Evolutionary conservation across 2,329 filamentous ascomycete species (phyloP), one percentile per base, ranked within the genome.

Genomic region (Macrophomina tecta): DNA sequence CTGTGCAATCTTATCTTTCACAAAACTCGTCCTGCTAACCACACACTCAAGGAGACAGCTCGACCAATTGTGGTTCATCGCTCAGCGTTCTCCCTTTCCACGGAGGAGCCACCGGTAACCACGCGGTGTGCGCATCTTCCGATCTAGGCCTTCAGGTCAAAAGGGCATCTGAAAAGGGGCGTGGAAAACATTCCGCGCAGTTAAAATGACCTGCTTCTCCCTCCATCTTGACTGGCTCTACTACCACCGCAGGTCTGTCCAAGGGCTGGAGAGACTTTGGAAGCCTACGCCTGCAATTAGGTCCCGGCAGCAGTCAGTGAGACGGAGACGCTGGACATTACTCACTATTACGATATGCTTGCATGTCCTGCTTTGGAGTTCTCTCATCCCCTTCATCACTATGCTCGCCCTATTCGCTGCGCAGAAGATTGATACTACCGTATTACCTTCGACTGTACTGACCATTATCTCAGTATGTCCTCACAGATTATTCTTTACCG

Each of bases 301-400:
- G 12, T n/a, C 36, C 34, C 48, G 42, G 16, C 45, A 45, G 28
- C 45, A 45, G 46, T 42, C 64, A 23, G 28, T 55, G 11, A 45
- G 30, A 42, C 75, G 75, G 7, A 73, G 76, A 18, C 72, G 75
- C 65, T 40, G 73, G 30, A 78, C 76, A 14, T 66, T 79, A 1
- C 69, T 78, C 40, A 71, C 72, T n/a, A 74, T 79, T 36, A 76
- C 75, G 3, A 63, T 73, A 30, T 73, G 75, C 38, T 70, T 80
- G 6, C 76, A 79, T 62, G 68, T 74, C 18, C 67, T 79, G 32
- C 70, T 79, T 16, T 78, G 75, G 75, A 74, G 71, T 65, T 76
- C 78, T 11, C 18, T 77, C 11, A 30, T 73, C 16, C 73, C 74
- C 58, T 64, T 76, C 32, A 65, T 70, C n/a, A 68, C 71, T 0